Evolutionary conservation across 2,329 filamentous ascomycete genomes (phyloP).

Genomic region (Akanthomyces uredinophilus): DNA sequence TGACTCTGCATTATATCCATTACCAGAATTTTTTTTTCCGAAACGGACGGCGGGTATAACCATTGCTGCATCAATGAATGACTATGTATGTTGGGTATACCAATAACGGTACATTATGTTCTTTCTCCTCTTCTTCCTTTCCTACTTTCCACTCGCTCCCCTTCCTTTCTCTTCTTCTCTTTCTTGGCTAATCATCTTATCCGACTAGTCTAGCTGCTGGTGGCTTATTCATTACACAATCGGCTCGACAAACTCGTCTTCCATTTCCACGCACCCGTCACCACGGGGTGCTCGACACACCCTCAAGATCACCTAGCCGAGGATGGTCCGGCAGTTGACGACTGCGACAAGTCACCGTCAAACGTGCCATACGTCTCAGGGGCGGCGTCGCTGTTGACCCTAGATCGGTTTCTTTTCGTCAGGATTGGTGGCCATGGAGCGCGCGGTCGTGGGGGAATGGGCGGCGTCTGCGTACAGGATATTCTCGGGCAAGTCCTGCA

Average conservation of each 20-base stretch:
- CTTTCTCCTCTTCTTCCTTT: not conserved
- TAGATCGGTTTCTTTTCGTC: constrained; percentile 14
- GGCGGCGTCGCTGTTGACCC: not conserved
- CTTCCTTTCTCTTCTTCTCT: not conserved
- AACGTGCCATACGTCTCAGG: constrained; percentile 7
- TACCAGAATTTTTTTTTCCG: not conserved
- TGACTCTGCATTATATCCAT: no score
- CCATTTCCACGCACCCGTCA: not conserved
- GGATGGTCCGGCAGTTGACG: not conserved
- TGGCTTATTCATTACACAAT: no score
- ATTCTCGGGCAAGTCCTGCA: constrained; percentile 17
- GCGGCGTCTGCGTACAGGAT: constrained; percentile 16
- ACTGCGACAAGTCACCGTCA: not conserved
- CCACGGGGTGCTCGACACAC: not conserved
- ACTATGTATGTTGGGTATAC: not conserved
- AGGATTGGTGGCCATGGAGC: not conserved
- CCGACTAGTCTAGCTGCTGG: not conserved
- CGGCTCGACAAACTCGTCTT: not conserved
- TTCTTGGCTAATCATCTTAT: not conserved
- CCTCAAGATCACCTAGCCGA: not conserved
- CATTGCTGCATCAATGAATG: not conserved
- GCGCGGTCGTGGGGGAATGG: not conserved
- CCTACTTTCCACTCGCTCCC: not conserved
- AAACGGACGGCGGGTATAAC: not conserved
- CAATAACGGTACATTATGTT: not conserved